phyloP scores from a whole-genome alignment of 1,139 yeast species.

The Yamadazyma songkhlaensis region DNA sequence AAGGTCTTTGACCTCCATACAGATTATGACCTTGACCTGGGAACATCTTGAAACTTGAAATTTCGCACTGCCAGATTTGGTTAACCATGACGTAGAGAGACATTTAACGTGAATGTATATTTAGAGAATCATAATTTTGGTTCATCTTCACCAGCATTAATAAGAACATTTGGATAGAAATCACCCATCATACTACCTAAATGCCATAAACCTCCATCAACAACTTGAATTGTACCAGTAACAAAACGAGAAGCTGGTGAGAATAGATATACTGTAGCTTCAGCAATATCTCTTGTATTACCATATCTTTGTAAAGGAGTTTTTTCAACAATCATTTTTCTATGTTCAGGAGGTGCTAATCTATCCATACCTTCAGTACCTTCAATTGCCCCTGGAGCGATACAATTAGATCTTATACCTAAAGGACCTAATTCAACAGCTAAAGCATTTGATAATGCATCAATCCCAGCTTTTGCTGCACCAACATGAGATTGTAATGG shows the following conservation, averaged over 20 bases:
- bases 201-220: slow-evolving; percentile 94
- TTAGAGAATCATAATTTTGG: slow-evolving; percentile 10
- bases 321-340: slow-evolving; percentile 33
- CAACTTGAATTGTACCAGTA: slow-evolving; percentile 75
- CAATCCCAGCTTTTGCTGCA: slow-evolving; percentile 94
- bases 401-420: slow-evolving; percentile 75
- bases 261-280: slow-evolving; percentile 79
- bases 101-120: not conserved
- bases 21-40: slow-evolving; percentile 33
- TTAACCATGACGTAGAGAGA: no score
- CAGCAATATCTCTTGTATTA: slow-evolving; percentile 75
- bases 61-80: not conserved
- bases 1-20: slow-evolving; percentile 12
- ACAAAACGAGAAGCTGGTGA: slow-evolving; percentile 79
- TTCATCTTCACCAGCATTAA: slow-evolving; percentile 17
- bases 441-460: slow-evolving; percentile 74
- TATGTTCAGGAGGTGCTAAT: slow-evolving; percentile 35
- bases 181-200: slow-evolving; percentile 42
- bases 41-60: slow-evolving; percentile 22
- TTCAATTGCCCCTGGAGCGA: slow-evolving; percentile 86
- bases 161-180: slow-evolving; percentile 31
- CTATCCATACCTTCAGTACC: slow-evolving; percentile 79
- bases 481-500: slow-evolving; percentile 86
- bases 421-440: slow-evolving; percentile 89
- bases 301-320: slow-evolving; percentile 83